Conservation (phyloP, 2,329 filamentous ascomycete genomes). For the Pseudogymnoascus sp. region DNA sequence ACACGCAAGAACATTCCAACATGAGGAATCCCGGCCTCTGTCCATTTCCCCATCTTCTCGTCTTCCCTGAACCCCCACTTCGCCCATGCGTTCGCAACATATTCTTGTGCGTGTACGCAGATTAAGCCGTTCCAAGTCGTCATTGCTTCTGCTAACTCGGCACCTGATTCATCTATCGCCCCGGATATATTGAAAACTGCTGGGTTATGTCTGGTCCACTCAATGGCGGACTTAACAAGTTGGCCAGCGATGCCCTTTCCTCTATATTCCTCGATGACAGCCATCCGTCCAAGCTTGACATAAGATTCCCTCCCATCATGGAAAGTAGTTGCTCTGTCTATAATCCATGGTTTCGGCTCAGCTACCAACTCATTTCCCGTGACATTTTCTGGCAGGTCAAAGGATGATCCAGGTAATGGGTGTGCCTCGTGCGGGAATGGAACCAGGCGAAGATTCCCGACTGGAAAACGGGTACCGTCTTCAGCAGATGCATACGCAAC, state of each 20-base stretch:
- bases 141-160: constrained; percentile 36
- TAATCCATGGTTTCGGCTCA: constrained; percentile 17
- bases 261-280: constrained; percentile 58
- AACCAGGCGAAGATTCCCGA: constrained; percentile 71
- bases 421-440: constrained; percentile 69
- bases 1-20: constrained; percentile 67
- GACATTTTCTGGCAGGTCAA: constrained; percentile 12
- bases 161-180: neutral
- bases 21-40: constrained; percentile 76
- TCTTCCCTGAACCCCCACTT: constrained; percentile 67
- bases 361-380: constrained; percentile 14
- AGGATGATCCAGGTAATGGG: constrained; percentile 38
- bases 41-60: constrained; percentile 65
- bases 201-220: constrained; percentile 53
- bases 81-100: constrained; percentile 56
- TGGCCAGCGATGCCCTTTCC: constrained; percentile 54
- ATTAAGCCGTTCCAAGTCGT: constrained; percentile 65
- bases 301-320: constrained; percentile 63
- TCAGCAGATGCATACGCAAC: constrained; percentile 61
- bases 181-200: constrained; percentile 41
- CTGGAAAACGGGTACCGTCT: constrained; percentile 42
- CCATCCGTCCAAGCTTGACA: constrained; percentile 72
- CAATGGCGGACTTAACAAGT: constrained; percentile 57
- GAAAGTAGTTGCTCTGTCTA: constrained; percentile 35
- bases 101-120: constrained; percentile 69